A percentile compares a stretch with the other conserved stretches of the same genome.
phyloP scores from a whole-genome alignment of 805 yeast genomes.

The Naumovozyma castellii region DNA sequence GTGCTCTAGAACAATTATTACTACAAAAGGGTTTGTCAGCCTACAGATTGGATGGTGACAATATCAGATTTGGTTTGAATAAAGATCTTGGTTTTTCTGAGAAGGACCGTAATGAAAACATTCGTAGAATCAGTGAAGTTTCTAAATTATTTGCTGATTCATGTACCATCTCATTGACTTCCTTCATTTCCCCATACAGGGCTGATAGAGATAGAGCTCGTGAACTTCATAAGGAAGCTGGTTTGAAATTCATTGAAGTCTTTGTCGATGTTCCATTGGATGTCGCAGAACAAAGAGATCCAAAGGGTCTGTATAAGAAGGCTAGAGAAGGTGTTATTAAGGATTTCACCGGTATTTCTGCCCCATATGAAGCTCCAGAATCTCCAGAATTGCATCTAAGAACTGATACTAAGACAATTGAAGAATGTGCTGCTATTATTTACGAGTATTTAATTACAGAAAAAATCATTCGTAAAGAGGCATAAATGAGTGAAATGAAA shows the following conservation, averaged over 20 bases:
- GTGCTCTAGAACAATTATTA: slow-evolving; percentile 80
- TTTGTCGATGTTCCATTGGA: slow-evolving; percentile 88
- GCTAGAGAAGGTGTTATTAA: slow-evolving; percentile 91
- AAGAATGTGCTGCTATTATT: slow-evolving; percentile 70
- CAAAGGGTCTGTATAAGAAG: slow-evolving; percentile 92
- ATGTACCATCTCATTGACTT: slow-evolving; percentile 77
- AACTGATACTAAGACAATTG: slow-evolving; percentile 62
- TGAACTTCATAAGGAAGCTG: slow-evolving; percentile 65
- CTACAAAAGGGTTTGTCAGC: slow-evolving; percentile 61
- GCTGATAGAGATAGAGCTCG: slow-evolving; percentile 81
- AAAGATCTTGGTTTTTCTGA: slow-evolving; percentile 91
- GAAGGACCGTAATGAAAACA: slow-evolving; percentile 86
- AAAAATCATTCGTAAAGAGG: slow-evolving; percentile 20
- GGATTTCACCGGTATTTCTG: slow-evolving; percentile 91
- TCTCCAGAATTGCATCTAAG: slow-evolving; percentile 73
- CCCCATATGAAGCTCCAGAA: slow-evolving; percentile 92
- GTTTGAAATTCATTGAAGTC: slow-evolving; percentile 81
- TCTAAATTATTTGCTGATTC: slow-evolving; percentile 90
- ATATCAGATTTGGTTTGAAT: slow-evolving; percentile 87
- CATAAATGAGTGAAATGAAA: neutral
- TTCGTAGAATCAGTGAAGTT: slow-evolving; percentile 90
- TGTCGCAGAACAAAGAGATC: slow-evolving; percentile 94
- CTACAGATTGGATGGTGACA: slow-evolving; percentile 91
- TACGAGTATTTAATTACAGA: slow-evolving; percentile 54
- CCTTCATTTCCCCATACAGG: slow-evolving; percentile 87